These are phyloP conservation scores for Juglanconis oblonga DNA, from an alignment of 2,329 filamentous ascomycete genomes.

Conservation along the genomic window DNA sequence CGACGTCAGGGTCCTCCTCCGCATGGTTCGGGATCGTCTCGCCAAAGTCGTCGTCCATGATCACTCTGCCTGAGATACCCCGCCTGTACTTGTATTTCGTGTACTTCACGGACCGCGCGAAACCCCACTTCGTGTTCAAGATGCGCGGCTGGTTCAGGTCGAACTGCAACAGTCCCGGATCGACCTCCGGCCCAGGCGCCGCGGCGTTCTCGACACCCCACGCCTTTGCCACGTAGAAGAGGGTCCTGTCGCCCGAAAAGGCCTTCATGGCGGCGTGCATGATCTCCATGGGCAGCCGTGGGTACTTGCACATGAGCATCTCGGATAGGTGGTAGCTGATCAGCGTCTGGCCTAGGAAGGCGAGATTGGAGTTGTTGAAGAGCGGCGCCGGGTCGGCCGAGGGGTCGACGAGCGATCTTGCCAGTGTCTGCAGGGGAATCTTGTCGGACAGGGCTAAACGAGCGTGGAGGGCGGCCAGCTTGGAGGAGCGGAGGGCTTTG, in stretches of 20 bases:
- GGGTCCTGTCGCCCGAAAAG: slow-evolving; percentile 72
- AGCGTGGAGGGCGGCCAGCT: slow-evolving; percentile 88
- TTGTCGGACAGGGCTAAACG: slow-evolving; percentile 78
- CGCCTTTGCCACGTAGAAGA: slow-evolving; percentile 71
- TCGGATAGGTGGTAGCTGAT: slow-evolving; percentile 88
- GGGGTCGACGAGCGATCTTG: slow-evolving; percentile 78
- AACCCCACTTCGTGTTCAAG: slow-evolving; percentile 48
- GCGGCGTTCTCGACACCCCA: slow-evolving; percentile 93
- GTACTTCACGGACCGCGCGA: slow-evolving; percentile 45
- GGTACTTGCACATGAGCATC: slow-evolving; percentile 83
- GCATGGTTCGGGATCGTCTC: slow-evolving; percentile 43
- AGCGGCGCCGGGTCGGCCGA: slow-evolving; percentile 75
- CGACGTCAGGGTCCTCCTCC: slow-evolving; percentile 21
- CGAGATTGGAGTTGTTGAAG: slow-evolving; percentile 87
- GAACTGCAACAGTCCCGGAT: slow-evolving; percentile 87
- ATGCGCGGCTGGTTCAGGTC: slow-evolving; percentile 45
- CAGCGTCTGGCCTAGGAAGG: slow-evolving; percentile 76
- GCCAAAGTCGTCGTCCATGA: slow-evolving; percentile 84
- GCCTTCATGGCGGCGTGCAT: slow-evolving; percentile 83
- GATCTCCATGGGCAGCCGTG: slow-evolving; percentile 84
- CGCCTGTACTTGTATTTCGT: slow-evolving; percentile 57
- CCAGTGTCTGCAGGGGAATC: slow-evolving; percentile 82
- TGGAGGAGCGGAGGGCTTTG: slow-evolving; percentile 70
- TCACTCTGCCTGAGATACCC: slow-evolving; percentile 71
- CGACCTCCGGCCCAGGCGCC: slow-evolving; percentile 84